Evolutionary conservation across 257 asterid species (phyloP).

Genomic region (Petrea volubilis): DNA sequence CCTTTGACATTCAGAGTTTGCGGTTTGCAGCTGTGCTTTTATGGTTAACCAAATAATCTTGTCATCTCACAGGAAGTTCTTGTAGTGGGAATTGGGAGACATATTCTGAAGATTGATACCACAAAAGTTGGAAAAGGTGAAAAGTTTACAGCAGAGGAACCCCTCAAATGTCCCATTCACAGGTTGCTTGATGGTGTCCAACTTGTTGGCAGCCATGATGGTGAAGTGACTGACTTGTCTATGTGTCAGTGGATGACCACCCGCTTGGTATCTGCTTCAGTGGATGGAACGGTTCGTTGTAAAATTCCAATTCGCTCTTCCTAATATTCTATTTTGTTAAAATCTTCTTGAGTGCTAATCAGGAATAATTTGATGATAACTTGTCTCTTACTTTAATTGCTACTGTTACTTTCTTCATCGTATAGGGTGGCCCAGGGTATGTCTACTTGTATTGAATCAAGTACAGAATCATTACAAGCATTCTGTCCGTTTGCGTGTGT

Average conservation of each 20-base stretch:
- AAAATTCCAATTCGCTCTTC: not conserved
- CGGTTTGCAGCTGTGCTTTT: not conserved
- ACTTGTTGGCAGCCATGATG: slow-evolving; percentile 94
- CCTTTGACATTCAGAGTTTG: slow-evolving; percentile 6
- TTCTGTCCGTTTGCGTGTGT: not conserved
- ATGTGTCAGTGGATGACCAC: slow-evolving; percentile 99
- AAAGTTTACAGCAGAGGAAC: slow-evolving; percentile 82
- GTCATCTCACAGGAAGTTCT: slow-evolving; percentile 75
- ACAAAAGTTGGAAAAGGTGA: slow-evolving; percentile 90
- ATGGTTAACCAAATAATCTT: not conserved
- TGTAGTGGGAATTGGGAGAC: slow-evolving; percentile 85
- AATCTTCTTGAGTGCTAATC: not conserved
- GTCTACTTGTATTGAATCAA: not conserved
- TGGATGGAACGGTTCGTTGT: slow-evolving; percentile 90
- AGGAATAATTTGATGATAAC: not conserved
- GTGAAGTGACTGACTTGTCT: slow-evolving; percentile 93
- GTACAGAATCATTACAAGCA: not conserved
- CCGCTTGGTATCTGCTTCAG: slow-evolving; percentile 92
- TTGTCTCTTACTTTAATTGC: slow-evolving; percentile 5
- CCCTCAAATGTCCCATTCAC: slow-evolving; percentile 72
- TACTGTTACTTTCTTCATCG: not conserved
- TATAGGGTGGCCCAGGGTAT: not conserved
- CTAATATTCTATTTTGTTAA: not conserved
- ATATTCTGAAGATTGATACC: slow-evolving; percentile 78
- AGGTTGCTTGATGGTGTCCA: slow-evolving; percentile 88